Evolutionary conservation across 805 yeast species (phyloP), one percentile per base, ranked within the genome.

Genomic region (Torulaspora gathmanii): DNA sequence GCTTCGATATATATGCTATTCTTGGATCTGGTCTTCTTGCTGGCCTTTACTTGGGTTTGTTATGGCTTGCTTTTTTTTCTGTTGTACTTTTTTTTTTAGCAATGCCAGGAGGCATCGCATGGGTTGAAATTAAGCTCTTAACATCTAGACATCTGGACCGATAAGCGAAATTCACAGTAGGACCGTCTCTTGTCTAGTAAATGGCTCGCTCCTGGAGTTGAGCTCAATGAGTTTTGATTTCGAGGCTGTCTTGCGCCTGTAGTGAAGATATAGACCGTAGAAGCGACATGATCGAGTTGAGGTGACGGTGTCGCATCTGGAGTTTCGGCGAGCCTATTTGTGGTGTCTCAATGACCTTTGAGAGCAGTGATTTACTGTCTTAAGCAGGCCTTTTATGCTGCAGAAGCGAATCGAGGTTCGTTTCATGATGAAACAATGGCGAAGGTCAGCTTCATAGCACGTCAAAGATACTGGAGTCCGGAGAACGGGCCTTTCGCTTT

Each of bases 401-500:
- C 25, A 10, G 25, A 22, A 2, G 2, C 25, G 25, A 22, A 10
- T 7, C 6, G 25, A 22, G 25, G 25, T 22, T 22, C 8, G 25
- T 22, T 22, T 22, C 25, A 6, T 22, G 8, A 7, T 27, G 30
- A 11, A 11, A 27, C 30, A 27, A n/a, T 15, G 6, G 34, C 4
- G n/a, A 31, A 2, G 5, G 17, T 13, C 16, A 3, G 20, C 7
- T 12, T 16, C 30, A 43, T 2, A 43, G 33, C 20, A 43, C 22
- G 23, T 44, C 47, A 15, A 39, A 39, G 12, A 36, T 31, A 16
- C 20, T 39, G 16, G 47, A 17, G 12, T 35, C 39, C 8, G 37
- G 34, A 5, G 26, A 25, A 28, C 27, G 44, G 16, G 46, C 50
- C 16, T 52, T 55, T 36, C 67, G 49, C 10, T 57, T 57, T 13